phyloP scores from a whole-genome alignment of 73 alveolate species.

The Stentor roeselii region DNA sequence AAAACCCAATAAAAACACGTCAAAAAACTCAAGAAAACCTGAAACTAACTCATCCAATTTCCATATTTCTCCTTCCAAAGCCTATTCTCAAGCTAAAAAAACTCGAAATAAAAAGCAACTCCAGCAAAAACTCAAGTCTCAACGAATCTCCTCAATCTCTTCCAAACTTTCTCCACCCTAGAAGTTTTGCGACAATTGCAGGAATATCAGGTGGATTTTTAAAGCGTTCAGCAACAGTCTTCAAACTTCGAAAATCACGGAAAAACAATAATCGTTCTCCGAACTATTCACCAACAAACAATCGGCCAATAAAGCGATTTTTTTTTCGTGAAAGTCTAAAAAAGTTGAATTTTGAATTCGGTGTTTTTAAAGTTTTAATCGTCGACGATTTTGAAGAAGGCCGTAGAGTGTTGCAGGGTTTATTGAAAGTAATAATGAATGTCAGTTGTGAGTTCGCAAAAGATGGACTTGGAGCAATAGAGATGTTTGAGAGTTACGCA shows the following conservation, averaged over 20 bases:
- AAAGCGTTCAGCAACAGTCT: background rate
- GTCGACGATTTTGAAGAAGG: background rate
- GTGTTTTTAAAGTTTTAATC: constrained; percentile 3
- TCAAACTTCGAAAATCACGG: background rate
- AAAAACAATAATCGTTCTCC: background rate
- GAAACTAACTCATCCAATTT: too few species aligned
- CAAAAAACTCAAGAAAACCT: background rate
- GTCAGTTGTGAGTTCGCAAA: background rate
- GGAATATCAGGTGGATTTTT: background rate
- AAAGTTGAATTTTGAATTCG: background rate
- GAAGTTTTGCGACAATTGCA: background rate
- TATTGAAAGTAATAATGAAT: background rate
- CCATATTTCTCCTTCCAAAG: too few species aligned
- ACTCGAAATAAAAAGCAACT: background rate
- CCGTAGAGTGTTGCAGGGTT: background rate
- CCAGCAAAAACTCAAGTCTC: background rate
- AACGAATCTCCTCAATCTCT: background rate
- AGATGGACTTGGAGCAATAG: constrained; percentile 7
- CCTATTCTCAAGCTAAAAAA: background rate
- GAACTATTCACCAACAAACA: background rate
- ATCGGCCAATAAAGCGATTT: background rate
- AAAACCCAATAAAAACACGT: background rate
- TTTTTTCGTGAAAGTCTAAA: background rate
- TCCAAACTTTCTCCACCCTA: background rate
- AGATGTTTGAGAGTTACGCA: constrained; percentile 10